Evolutionary conservation across 1,139 yeast genomes (phyloP).

Genomic region (Meyerozyma guilliermondii): DNA sequence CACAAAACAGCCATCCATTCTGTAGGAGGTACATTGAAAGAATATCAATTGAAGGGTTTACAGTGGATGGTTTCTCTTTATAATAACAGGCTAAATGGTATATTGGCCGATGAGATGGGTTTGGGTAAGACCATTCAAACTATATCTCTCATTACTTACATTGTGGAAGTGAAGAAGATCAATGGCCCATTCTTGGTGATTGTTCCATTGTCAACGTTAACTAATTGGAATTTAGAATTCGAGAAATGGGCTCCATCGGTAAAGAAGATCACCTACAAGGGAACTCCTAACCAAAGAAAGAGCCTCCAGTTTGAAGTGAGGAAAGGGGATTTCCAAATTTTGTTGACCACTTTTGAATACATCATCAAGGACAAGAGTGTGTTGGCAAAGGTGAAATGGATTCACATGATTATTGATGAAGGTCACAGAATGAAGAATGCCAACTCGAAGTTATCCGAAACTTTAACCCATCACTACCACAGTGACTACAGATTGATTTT

Average conservation of each 20-base stretch:
- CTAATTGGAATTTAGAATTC: constrained; percentile 82
- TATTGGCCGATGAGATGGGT: constrained; percentile 93
- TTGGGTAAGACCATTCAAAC: constrained; percentile 86
- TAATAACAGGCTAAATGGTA: constrained; percentile 92
- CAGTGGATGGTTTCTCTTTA: constrained; percentile 98
- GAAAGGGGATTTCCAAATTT: constrained; percentile 66
- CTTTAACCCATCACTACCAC: constrained; percentile 68
- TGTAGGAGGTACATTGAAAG: constrained; percentile 87
- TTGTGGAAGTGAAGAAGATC: constrained; percentile 63
- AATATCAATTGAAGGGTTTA: constrained; percentile 87
- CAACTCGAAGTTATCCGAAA: constrained; percentile 65
- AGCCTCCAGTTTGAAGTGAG: constrained; percentile 56
- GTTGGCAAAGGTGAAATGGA: constrained; percentile 67
- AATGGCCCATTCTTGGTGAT: constrained; percentile 72
- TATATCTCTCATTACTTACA: constrained; percentile 67
- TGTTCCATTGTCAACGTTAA: constrained; percentile 78
- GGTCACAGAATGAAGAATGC: constrained; percentile 87
- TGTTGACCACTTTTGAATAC: constrained; percentile 76
- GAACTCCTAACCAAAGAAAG: constrained; percentile 68
- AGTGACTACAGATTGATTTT: constrained; percentile 73
- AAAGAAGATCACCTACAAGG: constrained; percentile 67
- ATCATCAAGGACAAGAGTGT: constrained; percentile 70
- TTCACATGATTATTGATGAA: constrained; percentile 85
- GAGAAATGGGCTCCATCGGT: constrained; percentile 84
- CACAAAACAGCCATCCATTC: constrained; percentile 55